Conservation (phyloP, 495 filamentous ascomycete genomes). For the Xylaria telfairii region DNA sequence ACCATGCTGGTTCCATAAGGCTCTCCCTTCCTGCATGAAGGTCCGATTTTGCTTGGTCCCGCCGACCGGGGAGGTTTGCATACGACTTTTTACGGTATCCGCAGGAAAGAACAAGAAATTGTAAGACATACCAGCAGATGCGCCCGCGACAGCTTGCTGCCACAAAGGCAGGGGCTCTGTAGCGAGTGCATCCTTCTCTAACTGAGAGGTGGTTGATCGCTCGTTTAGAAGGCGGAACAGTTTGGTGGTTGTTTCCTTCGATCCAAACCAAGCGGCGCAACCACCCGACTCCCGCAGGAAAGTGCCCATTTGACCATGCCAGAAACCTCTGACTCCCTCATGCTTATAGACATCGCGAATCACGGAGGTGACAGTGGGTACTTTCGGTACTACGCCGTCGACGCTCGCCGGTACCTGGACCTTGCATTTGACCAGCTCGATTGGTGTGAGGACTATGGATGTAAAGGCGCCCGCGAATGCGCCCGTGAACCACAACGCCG, state of each 20-base stretch:
- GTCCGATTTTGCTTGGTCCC: constrained; percentile 52
- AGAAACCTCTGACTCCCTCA: constrained; percentile 85
- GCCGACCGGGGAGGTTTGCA: constrained; percentile 85
- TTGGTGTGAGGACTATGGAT: constrained; percentile 86
- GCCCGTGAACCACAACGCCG: constrained; percentile 75
- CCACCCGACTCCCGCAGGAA: constrained; percentile 94
- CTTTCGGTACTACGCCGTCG: constrained; percentile 33
- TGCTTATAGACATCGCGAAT: constrained; percentile 79
- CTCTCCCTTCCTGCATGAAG: constrained; percentile 71
- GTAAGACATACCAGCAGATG: constrained; percentile 89
- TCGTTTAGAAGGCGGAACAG: constrained; percentile 62
- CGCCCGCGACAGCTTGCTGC: constrained; percentile 87
- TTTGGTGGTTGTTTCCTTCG: constrained; percentile 79
- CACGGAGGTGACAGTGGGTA: constrained; percentile 55
- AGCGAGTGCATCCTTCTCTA: constrained; percentile 39
- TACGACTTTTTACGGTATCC: constrained; percentile 93
- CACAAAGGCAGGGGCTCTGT: constrained; percentile 63
- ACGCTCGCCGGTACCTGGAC: constrained; percentile 76
- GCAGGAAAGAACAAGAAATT: constrained; percentile 97
- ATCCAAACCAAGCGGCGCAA: constrained; percentile 93
- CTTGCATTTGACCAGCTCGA: constrained; percentile 98
- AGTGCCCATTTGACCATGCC: constrained; percentile 93
- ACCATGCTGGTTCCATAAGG: constrained; percentile 81
- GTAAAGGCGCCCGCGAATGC: constrained; percentile 89
- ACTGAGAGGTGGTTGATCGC: constrained; percentile 35